phyloP scores from a whole-genome alignment of 2,329 filamentous ascomycete genomes.

The Huntiella abstrusa region DNA sequence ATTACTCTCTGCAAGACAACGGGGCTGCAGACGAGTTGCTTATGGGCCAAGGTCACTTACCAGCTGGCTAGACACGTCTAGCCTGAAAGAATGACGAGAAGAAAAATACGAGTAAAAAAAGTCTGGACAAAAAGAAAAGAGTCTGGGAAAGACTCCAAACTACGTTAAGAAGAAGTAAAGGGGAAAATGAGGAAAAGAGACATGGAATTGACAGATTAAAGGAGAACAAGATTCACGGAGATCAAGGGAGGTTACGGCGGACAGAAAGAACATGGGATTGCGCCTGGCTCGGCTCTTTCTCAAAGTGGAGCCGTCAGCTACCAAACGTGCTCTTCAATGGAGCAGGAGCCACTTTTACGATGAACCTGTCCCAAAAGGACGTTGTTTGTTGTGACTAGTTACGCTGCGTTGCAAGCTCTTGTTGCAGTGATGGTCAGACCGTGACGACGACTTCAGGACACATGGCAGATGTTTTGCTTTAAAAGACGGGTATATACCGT shows the following conservation, averaged over 20 bases:
- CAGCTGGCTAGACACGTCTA: background rate
- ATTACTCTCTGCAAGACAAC: background rate
- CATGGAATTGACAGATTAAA: slow-evolving; percentile 12
- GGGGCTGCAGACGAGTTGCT: background rate
- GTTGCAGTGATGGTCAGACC: background rate
- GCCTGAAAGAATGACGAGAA: slow-evolving; percentile 10
- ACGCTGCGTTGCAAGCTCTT: background rate
- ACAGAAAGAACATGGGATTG: too few relatives aligned
- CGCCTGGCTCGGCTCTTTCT: too few relatives aligned
- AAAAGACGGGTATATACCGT: too few relatives aligned
- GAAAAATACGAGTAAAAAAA: slow-evolving; percentile 5
- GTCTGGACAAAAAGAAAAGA: slow-evolving; percentile 9
- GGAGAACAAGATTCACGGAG: slow-evolving; percentile 3
- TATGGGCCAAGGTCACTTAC: background rate
- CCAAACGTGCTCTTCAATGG: too few relatives aligned
- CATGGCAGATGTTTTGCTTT: slow-evolving; percentile 6
- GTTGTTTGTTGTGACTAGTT: too few relatives aligned
- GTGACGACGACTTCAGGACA: slow-evolving; percentile 6
- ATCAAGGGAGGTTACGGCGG: too few relatives aligned
- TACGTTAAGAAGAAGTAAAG: slow-evolving; percentile 9
- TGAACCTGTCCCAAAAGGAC: too few relatives aligned
- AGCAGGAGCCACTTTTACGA: too few relatives aligned
- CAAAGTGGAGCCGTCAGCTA: too few relatives aligned
- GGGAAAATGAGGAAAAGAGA: slow-evolving; percentile 10
- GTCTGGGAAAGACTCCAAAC: slow-evolving; percentile 1